A percentile compares a stretch with the other conserved stretches of the same genome.
Evolutionary conservation across 352 stramenopile species (phyloP).

Genomic region (Phytophthora citricola): DNA sequence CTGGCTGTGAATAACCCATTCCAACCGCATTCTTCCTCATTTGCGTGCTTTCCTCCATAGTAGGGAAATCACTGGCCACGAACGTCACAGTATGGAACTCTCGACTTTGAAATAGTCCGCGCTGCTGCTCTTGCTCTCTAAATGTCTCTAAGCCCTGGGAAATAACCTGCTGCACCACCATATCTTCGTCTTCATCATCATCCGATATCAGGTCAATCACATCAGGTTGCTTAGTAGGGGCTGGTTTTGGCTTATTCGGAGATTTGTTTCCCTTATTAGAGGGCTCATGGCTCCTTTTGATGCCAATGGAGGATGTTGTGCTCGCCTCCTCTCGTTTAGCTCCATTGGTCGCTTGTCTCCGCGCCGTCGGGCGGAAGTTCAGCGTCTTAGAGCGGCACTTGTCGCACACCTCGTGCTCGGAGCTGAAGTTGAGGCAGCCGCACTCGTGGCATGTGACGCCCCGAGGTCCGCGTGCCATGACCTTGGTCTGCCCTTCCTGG

Average conservation of each 20-base stretch:
- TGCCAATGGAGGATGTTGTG: too few relatives aligned
- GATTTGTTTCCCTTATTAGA: neutral
- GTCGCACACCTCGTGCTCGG: constrained; percentile 38
- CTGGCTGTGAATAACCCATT: neutral
- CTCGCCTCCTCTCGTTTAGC: neutral
- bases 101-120: constrained; percentile 32
- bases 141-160: constrained; percentile 8
- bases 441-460: constrained; percentile 48
- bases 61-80: constrained; percentile 44
- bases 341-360: constrained; percentile 1
- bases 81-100: constrained; percentile 37
- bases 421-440: constrained; percentile 57
- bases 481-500: neutral
- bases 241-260: constrained; percentile 4
- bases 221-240: constrained; percentile 16
- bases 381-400: constrained; percentile 29
- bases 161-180: constrained; percentile 8
- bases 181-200: constrained; percentile 22
- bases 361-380: constrained; percentile 14
- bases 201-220: constrained; percentile 39
- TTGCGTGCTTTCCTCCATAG: constrained; percentile 12
- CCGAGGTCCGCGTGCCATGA: constrained; percentile 26
- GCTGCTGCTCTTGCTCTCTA: constrained; percentile 8
- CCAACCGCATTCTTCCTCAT: constrained; percentile 27
- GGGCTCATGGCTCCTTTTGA: too few relatives aligned